Conservation (phyloP, 345 rosid species). For the Citrus hindsii region DNA sequence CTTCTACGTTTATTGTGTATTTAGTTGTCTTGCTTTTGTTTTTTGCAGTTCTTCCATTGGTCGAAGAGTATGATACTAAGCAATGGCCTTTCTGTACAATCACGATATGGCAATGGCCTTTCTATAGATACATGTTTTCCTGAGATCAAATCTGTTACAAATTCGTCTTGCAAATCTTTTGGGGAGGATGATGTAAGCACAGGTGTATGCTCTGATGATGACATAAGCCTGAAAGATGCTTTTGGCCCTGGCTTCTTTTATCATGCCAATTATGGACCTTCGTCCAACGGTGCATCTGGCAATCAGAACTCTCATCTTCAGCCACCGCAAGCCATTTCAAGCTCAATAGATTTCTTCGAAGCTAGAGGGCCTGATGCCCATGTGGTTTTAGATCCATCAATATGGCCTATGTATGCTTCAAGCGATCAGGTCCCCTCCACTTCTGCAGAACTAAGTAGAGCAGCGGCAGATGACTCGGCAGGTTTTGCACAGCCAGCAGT, state of each 20-base stretch:
- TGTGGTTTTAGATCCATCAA: not conserved
- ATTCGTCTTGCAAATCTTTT: constrained; percentile 1
- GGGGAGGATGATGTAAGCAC: not conserved
- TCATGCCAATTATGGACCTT: not conserved
- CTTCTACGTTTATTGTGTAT: not conserved
- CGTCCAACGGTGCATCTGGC: not conserved
- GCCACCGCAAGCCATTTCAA: not conserved
- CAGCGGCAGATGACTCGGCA: not conserved
- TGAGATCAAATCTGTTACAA: constrained; percentile 6
- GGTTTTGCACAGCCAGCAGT: not conserved
- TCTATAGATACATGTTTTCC: constrained; percentile 17
- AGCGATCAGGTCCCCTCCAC: not conserved
- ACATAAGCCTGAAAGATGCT: not conserved
- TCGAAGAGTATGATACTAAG: constrained; percentile 2
- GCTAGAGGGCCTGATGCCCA: not conserved
- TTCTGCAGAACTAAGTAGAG: not conserved
- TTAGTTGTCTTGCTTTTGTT: not conserved
- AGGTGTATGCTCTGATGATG: constrained; percentile 1
- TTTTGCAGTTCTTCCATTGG: not conserved
- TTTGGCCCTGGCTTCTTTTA: not conserved
- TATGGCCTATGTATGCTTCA: constrained; percentile 3
- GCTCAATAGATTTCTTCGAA: not conserved
- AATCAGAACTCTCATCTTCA: not conserved
- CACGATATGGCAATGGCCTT: constrained; percentile 3
- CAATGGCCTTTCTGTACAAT: not conserved